Conservation (phyloP, 2,329 filamentous ascomycete species). For the Aspergillus ochraceoroseus region DNA sequence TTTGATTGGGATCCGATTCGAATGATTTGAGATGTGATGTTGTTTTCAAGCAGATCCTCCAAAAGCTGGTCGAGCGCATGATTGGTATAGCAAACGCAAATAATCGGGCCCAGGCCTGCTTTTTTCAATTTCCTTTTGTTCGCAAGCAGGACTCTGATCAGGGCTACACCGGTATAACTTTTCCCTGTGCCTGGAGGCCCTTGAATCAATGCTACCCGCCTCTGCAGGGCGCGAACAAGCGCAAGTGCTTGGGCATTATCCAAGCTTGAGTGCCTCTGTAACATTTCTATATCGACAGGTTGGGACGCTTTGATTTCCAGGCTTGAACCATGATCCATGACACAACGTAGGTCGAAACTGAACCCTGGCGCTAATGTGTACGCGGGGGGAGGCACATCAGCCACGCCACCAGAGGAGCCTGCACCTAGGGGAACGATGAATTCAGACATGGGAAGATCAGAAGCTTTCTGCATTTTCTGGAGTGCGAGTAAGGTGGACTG, state of each 20-base stretch:
- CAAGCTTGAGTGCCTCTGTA: conserved; percentile 18
- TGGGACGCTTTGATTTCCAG: conserved; percentile 17
- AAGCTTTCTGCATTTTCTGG: conserved; percentile 48
- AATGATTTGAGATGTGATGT: conserved; percentile 46
- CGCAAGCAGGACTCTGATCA: conserved; percentile 26
- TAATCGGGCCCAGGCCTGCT: conserved; percentile 42
- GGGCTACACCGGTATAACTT: conserved; percentile 26
- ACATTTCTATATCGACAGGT: conserved; percentile 17
- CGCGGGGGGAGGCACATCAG: conserved; percentile 41
- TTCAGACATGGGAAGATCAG: conserved; percentile 49
- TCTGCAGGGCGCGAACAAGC: conserved; percentile 18
- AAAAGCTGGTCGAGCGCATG: conserved; percentile 57
- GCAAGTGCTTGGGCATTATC: conserved; percentile 23
- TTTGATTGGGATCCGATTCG: conserved; percentile 59
- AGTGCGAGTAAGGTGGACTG: conserved; percentile 53
- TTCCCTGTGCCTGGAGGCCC: conserved; percentile 31
- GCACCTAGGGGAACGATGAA: conserved; percentile 38
- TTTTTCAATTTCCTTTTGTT: conserved; percentile 14
- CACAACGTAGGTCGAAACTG: conserved; percentile 37
- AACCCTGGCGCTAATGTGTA: conserved; percentile 52
- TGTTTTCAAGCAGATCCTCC: conserved; percentile 50
- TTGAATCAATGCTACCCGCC: conserved; percentile 25
- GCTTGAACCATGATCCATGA: conserved; percentile 24
- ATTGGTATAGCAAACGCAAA: conserved; percentile 51
- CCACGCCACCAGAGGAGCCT: conserved; percentile 10